phyloP scores from a whole-genome alignment of 208 protist genomes.

The Naegleria fowleri region DNA sequence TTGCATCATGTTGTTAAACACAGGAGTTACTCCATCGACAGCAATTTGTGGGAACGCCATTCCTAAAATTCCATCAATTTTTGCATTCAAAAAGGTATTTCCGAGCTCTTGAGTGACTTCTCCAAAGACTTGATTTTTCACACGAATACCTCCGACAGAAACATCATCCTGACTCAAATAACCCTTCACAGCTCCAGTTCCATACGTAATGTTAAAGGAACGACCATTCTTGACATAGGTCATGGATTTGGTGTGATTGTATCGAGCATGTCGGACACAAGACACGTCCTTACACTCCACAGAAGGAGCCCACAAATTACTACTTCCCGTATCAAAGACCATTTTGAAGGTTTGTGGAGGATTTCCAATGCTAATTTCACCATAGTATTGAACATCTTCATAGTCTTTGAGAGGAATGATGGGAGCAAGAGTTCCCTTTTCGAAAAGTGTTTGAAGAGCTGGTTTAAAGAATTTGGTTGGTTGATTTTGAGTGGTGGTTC shows the following conservation, averaged over 20 bases:
- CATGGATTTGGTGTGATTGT: constrained; percentile 61
- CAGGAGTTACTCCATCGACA: constrained; percentile 64
- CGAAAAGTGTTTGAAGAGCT: no score
- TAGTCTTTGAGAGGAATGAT: constrained; percentile 4
- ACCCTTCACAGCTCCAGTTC: constrained; percentile 76
- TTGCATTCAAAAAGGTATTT: constrained; percentile 70
- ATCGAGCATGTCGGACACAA: constrained; percentile 58
- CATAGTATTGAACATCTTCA: neutral
- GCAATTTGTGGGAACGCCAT: constrained; percentile 66
- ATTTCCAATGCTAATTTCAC: neutral
- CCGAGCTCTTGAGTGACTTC: constrained; percentile 71
- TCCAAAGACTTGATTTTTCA: constrained; percentile 66
- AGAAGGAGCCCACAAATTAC: constrained; percentile 25
- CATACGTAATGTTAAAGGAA: constrained; percentile 81
- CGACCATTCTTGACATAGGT: constrained; percentile 73
- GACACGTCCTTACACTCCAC: neutral
- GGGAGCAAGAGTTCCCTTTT: neutral
- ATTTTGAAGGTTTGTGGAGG: constrained; percentile 56
- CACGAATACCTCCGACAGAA: constrained; percentile 58
- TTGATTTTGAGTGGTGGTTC: no score
- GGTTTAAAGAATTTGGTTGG: no score
- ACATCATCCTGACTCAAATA: constrained; percentile 75
- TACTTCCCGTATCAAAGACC: constrained; percentile 25
- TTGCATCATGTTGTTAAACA: constrained; percentile 56
- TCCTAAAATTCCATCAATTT: constrained; percentile 81